Percentiles rank a stretch among this genome's conserved stretches.
Evolutionary conservation across 2,329 filamentous ascomycete genomes (phyloP).

Genomic region (Tolypocladium tropicale): DNA sequence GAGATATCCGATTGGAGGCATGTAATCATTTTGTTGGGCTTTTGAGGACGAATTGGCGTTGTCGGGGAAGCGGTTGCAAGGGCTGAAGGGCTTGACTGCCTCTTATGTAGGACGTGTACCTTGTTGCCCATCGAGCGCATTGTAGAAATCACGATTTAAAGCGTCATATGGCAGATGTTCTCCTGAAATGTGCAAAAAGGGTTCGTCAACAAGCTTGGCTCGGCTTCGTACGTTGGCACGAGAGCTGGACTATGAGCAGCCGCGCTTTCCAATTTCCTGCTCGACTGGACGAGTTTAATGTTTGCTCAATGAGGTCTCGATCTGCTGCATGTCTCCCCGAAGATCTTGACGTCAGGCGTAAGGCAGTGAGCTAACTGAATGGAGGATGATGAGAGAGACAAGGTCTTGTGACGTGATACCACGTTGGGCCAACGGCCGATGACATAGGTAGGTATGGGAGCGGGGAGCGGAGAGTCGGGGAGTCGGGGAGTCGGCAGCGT

Average conservation of each 20-base stretch:
- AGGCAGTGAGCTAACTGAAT: not conserved
- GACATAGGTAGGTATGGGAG: not conserved
- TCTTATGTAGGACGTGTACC: not conserved
- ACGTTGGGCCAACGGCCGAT: not conserved
- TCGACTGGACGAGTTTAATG: not conserved
- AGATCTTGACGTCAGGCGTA: not conserved
- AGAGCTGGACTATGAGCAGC: not conserved
- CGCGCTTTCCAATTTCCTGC: too few relatives aligned
- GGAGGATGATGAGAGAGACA: not conserved
- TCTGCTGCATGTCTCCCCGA: not conserved
- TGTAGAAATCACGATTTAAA: not conserved
- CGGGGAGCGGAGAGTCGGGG: too few relatives aligned
- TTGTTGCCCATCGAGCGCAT: not conserved
- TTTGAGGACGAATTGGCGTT: not conserved
- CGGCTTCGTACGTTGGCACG: too few relatives aligned
- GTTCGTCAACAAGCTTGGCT: too few relatives aligned
- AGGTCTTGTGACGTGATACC: not conserved
- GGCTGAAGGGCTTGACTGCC: not conserved
- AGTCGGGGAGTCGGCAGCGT: too few relatives aligned
- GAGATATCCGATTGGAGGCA: not conserved
- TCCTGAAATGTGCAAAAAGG: not conserved
- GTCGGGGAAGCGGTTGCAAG: not conserved
- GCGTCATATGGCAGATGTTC: not conserved
- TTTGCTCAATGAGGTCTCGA: not conserved
- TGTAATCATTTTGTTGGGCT: not conserved